Conservation (phyloP, 2,329 filamentous ascomycete species). For the Talaromyces sp. region DNA sequence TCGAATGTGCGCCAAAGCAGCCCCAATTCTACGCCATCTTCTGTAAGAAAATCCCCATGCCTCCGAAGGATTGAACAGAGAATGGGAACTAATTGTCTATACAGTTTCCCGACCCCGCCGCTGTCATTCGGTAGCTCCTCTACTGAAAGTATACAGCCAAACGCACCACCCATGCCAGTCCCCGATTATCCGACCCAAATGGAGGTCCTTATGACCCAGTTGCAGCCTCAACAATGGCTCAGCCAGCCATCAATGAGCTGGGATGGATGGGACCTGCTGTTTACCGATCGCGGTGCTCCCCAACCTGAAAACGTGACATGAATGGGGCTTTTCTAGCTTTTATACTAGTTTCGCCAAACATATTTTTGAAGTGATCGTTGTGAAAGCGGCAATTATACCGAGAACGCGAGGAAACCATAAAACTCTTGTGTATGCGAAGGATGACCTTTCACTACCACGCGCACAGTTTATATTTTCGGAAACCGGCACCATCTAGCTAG, state of each 20-base stretch:
- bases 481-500: background rate
- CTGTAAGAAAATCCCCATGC: conserved; percentile 20
- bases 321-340: background rate
- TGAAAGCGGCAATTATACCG: background rate
- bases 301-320: background rate
- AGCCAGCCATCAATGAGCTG: conserved; percentile 25
- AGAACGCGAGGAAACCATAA: background rate
- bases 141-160: background rate
- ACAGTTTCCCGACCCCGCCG: background rate
- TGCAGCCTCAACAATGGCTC: conserved; percentile 33
- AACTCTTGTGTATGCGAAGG: background rate
- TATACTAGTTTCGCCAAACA: background rate
- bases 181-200: background rate
- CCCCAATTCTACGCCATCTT: conserved; percentile 30
- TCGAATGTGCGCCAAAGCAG: conserved; percentile 33
- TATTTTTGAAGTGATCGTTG: background rate
- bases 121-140: background rate
- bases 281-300: background rate
- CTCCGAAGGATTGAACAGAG: background rate
- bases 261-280: conserved; percentile 15
- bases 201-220: conserved; percentile 17
- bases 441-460: background rate
- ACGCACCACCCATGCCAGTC: background rate
- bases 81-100: background rate
- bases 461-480: background rate